Evolutionary conservation across 768 basidiomycete genomes (phyloP).

Genomic region (Mycena galericulata): DNA sequence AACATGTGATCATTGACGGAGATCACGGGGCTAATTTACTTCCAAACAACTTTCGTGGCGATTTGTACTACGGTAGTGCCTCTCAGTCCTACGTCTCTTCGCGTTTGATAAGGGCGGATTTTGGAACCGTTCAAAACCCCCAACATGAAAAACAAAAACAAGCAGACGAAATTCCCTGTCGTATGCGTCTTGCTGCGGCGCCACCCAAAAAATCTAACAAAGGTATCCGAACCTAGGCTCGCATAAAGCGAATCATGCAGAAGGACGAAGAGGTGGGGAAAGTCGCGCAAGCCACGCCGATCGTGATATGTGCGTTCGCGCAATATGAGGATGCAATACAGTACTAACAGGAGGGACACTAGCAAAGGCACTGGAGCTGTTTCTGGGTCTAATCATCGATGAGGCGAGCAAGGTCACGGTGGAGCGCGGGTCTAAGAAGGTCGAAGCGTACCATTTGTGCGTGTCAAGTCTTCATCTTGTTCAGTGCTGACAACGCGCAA

Average conservation of each 20-base stretch:
- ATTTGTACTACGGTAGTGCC: background rate
- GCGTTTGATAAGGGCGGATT: no score
- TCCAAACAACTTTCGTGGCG: no score
- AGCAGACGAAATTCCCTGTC: slow-evolving; percentile 91
- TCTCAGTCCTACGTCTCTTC: background rate
- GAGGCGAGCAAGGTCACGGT: slow-evolving; percentile 85
- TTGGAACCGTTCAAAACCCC: no score
- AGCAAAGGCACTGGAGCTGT: slow-evolving; percentile 97
- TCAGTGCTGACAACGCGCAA: slow-evolving; percentile 11
- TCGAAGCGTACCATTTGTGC: slow-evolving; percentile 94
- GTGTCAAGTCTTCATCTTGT: slow-evolving; percentile 47
- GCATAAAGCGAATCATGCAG: slow-evolving; percentile 99
- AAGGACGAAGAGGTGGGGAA: slow-evolving; percentile 99
- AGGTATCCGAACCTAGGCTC: slow-evolving; percentile 71
- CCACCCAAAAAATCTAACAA: background rate
- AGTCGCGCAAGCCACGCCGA: slow-evolving; percentile 94
- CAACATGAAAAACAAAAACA: slow-evolving; percentile 90
- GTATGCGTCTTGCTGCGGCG: slow-evolving; percentile 57
- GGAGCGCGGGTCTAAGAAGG: slow-evolving; percentile 85
- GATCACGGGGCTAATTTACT: background rate
- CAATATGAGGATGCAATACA: background rate
- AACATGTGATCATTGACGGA: slow-evolving; percentile 5
- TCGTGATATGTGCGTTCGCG: slow-evolving; percentile 87
- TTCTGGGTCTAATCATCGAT: slow-evolving; percentile 86
- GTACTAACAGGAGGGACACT: slow-evolving; percentile 17